Evolutionary conservation across 306 rosid species (phyloP), one percentile per base, ranked within the genome.

Genomic region (Luffa acutangula): DNA sequence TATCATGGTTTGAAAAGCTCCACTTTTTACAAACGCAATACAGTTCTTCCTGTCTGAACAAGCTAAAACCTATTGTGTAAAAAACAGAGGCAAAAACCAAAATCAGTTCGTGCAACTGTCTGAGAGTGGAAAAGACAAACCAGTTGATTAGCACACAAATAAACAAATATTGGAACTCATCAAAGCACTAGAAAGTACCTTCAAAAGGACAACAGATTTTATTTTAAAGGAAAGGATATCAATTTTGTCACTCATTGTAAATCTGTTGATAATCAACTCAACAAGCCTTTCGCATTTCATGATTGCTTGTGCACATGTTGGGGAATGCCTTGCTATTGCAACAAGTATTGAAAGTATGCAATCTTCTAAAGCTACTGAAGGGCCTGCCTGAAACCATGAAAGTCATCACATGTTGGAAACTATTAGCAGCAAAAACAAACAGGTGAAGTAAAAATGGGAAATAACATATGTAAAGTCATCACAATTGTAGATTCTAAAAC

Each of bases 241-340:
- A 18, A 80, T 76, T 75, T 39, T 90, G 73, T 85, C 82, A 62
- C 85, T 80, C 81, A 74, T 75, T 10, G 91, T 85, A 83, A 95
- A 95, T 84, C 94, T 88, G 79, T 80, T 80, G 72, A 91, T 78
- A 79, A 91, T 84, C 83, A 89, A 82, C 79, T 89, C 88, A 86
- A 95, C 66, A 56, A 95, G 93, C 87, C 97, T 88, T 81, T 87
- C 87, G 39, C 93, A 95, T 75, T 82, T 87, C 90, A 90, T 85
- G 37, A 95, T 81, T 78, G 97, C 94, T 80, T 81, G 83, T 60
- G 91, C 97, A 85, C 97, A 89, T 72, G 87, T 83, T 83, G 97
- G 97, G 80, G 99, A 95, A 87, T 95, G 97, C 91, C 99, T 90
- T 59, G 89, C 93, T 80, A 95, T 85, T 13, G 96, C 96, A 90